Percentiles rank a stretch among this genome's conserved stretches.
These are phyloP conservation scores for Thraustochytrium striatum DNA, from an alignment of 352 stramenopile genomes.

Conservation along the genomic window DNA sequence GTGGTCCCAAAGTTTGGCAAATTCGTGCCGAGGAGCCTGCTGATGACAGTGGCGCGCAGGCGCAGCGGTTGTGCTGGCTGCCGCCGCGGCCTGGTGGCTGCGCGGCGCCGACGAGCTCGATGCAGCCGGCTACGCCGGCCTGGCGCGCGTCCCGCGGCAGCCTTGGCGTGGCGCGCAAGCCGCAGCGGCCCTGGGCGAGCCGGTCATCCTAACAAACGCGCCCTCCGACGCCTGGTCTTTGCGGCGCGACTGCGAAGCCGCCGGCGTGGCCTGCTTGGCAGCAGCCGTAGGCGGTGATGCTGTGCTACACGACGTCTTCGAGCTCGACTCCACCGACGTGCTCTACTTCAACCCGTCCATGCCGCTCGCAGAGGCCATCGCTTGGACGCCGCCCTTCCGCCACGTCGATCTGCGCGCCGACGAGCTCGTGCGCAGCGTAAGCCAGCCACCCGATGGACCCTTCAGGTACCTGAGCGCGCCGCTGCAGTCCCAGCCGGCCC, in stretches of 20 bases:
- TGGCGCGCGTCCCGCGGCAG: neutral
- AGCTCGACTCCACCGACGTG: neutral
- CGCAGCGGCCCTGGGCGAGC: neutral
- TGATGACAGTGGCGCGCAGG: neutral
- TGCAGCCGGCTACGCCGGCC: neutral
- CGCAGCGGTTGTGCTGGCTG: neutral
- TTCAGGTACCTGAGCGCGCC: neutral
- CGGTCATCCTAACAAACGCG: neutral
- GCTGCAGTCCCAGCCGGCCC: neutral
- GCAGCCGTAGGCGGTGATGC: neutral
- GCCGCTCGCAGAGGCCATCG: neutral
- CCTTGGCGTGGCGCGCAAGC: neutral
- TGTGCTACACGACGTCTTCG: neutral
- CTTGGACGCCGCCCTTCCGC: neutral
- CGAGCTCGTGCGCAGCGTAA: neutral
- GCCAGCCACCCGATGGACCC: neutral
- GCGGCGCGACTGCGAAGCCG: neutral
- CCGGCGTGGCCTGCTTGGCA: neutral
- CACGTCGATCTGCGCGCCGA: neutral
- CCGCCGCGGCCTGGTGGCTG: neutral
- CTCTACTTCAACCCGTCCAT: neutral
- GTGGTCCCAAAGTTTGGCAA: neutral
- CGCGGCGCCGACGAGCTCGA: neutral
- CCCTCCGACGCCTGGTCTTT: neutral
- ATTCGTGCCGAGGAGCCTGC: neutral